Base-by-base conservation (phyloP, 371 early-diverging fungal species). In the Saksenaea oblongispora region DNA sequence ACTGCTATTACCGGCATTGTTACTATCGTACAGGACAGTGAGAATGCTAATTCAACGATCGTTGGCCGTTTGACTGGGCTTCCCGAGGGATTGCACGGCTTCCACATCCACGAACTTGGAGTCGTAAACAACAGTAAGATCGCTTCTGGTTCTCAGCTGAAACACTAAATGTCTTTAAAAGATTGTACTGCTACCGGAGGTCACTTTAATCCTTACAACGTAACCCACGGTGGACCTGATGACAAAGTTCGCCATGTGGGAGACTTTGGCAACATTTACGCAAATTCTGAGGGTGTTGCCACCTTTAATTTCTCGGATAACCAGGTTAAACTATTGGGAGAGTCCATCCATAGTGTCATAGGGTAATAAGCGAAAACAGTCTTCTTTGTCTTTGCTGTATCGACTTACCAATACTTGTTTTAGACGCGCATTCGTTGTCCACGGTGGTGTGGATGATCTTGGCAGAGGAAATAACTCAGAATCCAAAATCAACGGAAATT, bases 381-480 rank as follows among this genome's bases (percentile, higher is more conserved):
- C 27, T 7, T 8, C 27, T 7, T 14, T 31, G 18, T 39, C 2
- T 54, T 34, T 14, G 5, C 14, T n/a, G 24, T 53, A 44, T 37
- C 35, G 44, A n/a, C 17, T 27, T 24, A 36, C 37, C 11, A 17
- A 11, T 18, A 34, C 31, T 53, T 39, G 0, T 36, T 14, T 35
- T 74, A 87, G 89, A 54, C 93, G 95, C 72, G 91, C 93, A 57
- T 66, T 96, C 59, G 94, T 94, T 51, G 87, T 94, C 57, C 95
- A 95, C 78, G 89, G 83, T 60, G 91, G 79, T 58, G 86, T 84
- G 67, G 95, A 95, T 76, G 95, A 95, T 73, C 87, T 93, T 67
- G 95, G 95, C 71, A 75, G 78, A 69, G 91, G 90, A 64, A 85
- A 83, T 42, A 86, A 92, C 74, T 89, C 90, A 67, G 82, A 88